These are phyloP conservation scores for Achlya hypogyna DNA, from an alignment of 352 stramenopile species.

Conservation along the genomic window DNA sequence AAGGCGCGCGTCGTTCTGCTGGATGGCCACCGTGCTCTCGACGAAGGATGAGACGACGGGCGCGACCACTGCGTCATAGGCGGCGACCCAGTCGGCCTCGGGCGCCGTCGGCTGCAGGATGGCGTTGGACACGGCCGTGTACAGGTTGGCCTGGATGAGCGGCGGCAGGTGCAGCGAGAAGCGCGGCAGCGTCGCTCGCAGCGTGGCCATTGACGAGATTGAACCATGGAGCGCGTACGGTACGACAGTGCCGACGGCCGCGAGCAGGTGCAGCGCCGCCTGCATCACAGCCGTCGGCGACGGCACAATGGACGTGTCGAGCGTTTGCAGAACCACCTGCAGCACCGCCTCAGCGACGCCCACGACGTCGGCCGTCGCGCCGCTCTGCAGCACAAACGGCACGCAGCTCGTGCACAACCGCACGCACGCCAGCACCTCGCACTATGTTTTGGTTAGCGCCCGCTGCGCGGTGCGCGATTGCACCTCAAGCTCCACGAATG, in stretches of 20 bases:
- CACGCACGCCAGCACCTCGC: slow-evolving; percentile 52
- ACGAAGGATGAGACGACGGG: slow-evolving; percentile 14
- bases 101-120: slow-evolving; percentile 36
- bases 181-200: slow-evolving; percentile 58
- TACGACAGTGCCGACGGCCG: slow-evolving; percentile 50
- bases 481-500: slow-evolving; percentile 36
- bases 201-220: slow-evolving; percentile 57
- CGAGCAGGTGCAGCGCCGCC: slow-evolving; percentile 55
- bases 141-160: slow-evolving; percentile 64
- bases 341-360: slow-evolving; percentile 34
- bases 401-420: slow-evolving; percentile 49
- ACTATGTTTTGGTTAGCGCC: slow-evolving; percentile 22
- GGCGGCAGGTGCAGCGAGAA: slow-evolving; percentile 64
- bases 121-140: slow-evolving; percentile 70
- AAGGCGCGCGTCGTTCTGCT: slow-evolving; percentile 65
- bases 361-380: slow-evolving; percentile 25
- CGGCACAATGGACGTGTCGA: slow-evolving; percentile 57
- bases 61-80: neutral
- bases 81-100: neutral
- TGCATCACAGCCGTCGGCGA: slow-evolving; percentile 53
- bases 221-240: slow-evolving; percentile 55
- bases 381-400: slow-evolving; percentile 46
- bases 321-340: slow-evolving; percentile 40
- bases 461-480: neutral
- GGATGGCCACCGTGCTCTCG: slow-evolving; percentile 47